Evolutionary conservation across 2,329 filamentous ascomycete genomes (phyloP), one percentile per base, ranked within the genome.

Genomic region (Berkeleyomyces rouxiae): DNA sequence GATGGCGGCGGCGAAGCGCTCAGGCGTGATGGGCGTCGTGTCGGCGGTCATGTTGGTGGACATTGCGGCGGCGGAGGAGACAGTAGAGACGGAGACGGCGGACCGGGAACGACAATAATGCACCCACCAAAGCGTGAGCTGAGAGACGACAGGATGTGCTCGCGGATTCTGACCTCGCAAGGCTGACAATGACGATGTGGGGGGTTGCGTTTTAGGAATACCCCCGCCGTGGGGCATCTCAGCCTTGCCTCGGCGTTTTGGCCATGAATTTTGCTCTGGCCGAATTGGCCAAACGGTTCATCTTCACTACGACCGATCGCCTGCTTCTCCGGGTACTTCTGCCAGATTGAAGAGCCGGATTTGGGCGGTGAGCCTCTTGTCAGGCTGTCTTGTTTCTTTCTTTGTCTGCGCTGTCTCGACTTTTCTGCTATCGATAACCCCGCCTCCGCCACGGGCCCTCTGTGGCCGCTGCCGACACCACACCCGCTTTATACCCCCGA

Each of bases 1-100:
- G 67, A 91, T 78, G 33, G 87, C 87, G 65, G 77, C 75, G 69
- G 84, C 82, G 75, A 88, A 89, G 70, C 80, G 80, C 16, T 76
- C 71, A 36, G 82, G 75, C 55, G 79, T 74, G 70, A 88, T 88
- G 64, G 85, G 85, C 9, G 71, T 69, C 5, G 83, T 72, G 68
- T 82, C 79, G 63, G 81, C 76, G n/a, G 84, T 85, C 83, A 87
- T 86, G 66, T 62, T 65, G 10, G 59, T 61, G 40, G 57, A 43
- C 42, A 57, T 61, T 16, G 37, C 53, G 11, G 6, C 4, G 51
- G 23, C 13, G 4, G 42, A 13, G 44, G 11, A 31, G 4, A 36
- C 16, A 7, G 36, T 33, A 42, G 10, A 33, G 11, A 55, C 31
- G 23, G 23, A 23, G 16, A 55, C 23, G 23, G 23, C 23, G 23